Percentiles rank a stretch among this genome's conserved stretches.
These are phyloP conservation scores for Cyathus striatus DNA, from an alignment of 768 basidiomycete genomes.

Conservation along the genomic window DNA sequence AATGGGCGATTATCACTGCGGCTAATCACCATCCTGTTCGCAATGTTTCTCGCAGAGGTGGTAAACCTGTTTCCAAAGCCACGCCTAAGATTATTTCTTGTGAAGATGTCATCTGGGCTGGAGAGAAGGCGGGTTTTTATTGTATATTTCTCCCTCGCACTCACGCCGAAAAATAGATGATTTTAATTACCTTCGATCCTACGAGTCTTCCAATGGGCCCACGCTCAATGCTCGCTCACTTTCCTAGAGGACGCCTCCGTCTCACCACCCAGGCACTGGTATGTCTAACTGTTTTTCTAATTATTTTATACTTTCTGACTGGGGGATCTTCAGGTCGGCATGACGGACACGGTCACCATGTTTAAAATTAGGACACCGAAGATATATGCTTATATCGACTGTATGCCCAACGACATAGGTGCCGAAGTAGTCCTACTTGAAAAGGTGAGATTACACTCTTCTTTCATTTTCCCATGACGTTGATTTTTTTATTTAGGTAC, in stretches of 20 bases:
- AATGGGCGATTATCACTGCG: conserved; percentile 17
- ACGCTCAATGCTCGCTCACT: conserved; percentile 20
- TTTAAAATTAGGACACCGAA: conserved; percentile 17
- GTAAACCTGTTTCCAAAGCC: conserved; percentile 4
- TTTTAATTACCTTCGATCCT: conserved; percentile 19
- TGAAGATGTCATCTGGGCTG: conserved; percentile 19
- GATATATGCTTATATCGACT: conserved; percentile 20
- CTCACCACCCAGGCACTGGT: conserved; percentile 23
- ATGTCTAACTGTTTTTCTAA: conserved; percentile 5
- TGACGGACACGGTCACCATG: conserved; percentile 15
- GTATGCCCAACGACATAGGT: conserved; percentile 18
- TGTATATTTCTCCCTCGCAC: neutral
- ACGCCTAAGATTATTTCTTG: conserved; percentile 14
- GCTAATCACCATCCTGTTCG: conserved; percentile 7
- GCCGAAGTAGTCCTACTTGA: conserved; percentile 24
- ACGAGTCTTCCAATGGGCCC: conserved; percentile 19
- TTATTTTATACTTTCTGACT: neutral
- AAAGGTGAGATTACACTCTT: conserved; percentile 11
- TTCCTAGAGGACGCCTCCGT: conserved; percentile 18
- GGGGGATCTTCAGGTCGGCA: conserved; percentile 16
- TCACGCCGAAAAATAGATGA: conserved; percentile 20
- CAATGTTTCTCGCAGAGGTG: conserved; percentile 7
- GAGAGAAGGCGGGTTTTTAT: conserved; percentile 16
- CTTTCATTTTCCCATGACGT: neutral
- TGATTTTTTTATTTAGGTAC: conserved; percentile 13